Evolutionary conservation across 371 early-diverging fungal species (phyloP).

Genomic region (Basidiobolus meristosporus): DNA sequence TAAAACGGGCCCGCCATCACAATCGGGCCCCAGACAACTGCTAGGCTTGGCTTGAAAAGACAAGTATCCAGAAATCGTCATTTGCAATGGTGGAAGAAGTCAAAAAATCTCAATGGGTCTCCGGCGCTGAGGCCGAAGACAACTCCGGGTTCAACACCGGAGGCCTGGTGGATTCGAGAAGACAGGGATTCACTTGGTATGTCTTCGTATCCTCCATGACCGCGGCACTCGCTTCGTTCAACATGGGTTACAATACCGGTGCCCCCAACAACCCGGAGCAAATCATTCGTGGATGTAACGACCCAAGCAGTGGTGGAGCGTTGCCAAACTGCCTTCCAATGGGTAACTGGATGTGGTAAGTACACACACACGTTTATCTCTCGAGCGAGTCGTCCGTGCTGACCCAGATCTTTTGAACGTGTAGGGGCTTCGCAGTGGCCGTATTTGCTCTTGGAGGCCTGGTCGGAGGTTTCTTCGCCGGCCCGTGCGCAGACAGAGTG

Average conservation of each 20-base stretch:
- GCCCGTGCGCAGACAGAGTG: slow-evolving; percentile 24
- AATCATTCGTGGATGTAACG: not conserved
- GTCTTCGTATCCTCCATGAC: not conserved
- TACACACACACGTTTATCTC: too few species aligned
- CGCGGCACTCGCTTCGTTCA: slow-evolving; percentile 2
- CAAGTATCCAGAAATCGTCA: too few species aligned
- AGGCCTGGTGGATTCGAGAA: too few species aligned
- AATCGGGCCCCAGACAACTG: too few species aligned
- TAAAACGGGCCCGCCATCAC: too few species aligned
- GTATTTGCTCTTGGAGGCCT: slow-evolving; percentile 55
- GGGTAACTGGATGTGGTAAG: not conserved
- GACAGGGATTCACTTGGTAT: not conserved
- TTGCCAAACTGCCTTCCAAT: not conserved
- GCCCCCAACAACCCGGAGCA: slow-evolving; percentile 3
- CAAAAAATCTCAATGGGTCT: too few species aligned
- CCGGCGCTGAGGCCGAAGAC: too few species aligned
- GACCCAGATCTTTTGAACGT: too few species aligned
- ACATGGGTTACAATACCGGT: slow-evolving; percentile 2
- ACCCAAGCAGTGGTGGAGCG: not conserved
- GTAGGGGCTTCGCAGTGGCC: slow-evolving; percentile 41
- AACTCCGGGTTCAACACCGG: too few species aligned
- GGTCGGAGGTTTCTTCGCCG: slow-evolving; percentile 39
- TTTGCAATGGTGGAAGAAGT: too few species aligned
- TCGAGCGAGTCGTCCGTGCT: too few species aligned
- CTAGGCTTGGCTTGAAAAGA: too few species aligned